Evolutionary conservation across 1,139 yeast genomes (phyloP).

Genomic region (Suhomyces bolitotheri): DNA sequence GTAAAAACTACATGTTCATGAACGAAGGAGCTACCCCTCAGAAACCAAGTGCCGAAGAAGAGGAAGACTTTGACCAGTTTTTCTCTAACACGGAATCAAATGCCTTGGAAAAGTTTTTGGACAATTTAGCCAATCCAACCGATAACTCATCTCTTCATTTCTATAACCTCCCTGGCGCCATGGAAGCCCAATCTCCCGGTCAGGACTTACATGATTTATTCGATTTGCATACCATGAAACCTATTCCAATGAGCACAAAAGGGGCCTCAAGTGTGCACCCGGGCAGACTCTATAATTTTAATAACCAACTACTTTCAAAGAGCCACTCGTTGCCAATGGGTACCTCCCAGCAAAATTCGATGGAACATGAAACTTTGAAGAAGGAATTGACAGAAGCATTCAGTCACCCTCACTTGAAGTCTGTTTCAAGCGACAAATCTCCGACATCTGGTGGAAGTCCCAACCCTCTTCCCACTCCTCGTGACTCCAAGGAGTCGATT

Average conservation of each 20-base stretch:
- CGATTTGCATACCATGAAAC: conserved; percentile 36
- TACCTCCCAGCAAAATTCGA: conserved; percentile 7
- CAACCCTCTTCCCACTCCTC: conserved; percentile 36
- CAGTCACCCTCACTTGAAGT: conserved; percentile 29
- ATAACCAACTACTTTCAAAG: conserved; percentile 5
- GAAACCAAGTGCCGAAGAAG: conserved; percentile 14
- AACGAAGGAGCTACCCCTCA: conserved; percentile 1
- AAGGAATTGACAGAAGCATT: conserved; percentile 40
- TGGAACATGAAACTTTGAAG: conserved; percentile 26
- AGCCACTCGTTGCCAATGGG: conserved; percentile 8
- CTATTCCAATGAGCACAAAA: conserved; percentile 14
- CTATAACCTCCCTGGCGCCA: conserved; percentile 19
- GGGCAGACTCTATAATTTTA: conserved; percentile 7
- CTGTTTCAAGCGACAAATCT: conserved; percentile 9
- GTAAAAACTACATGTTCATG: conserved; percentile 10
- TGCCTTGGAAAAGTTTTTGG: conserved; percentile 48
- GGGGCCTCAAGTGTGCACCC: conserved; percentile 5
- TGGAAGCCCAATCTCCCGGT: conserved; percentile 11
- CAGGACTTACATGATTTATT: conserved; percentile 22
- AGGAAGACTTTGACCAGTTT: conserved; percentile 45
- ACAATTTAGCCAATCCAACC: conserved; percentile 41
- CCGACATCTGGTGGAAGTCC: conserved; percentile 7
- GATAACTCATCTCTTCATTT: conserved; percentile 33
- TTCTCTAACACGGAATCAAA: conserved; percentile 47
- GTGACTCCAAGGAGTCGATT: conserved; percentile 21